phyloP scores from a whole-genome alignment of 345 rosid species.

The Physaria fendleri region DNA sequence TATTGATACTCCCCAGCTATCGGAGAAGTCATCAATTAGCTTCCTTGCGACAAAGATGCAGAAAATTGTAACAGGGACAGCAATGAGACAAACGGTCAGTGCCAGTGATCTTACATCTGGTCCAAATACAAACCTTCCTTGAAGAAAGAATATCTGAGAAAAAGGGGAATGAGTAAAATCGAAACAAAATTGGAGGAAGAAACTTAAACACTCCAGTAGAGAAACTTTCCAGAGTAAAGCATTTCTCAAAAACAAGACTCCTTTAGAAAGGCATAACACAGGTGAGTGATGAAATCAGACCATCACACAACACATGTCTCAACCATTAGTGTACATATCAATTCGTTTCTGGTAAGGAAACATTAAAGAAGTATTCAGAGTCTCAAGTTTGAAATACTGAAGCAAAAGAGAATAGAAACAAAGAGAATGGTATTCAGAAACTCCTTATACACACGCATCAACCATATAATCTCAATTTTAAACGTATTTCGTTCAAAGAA shows the following conservation, averaged over 20 bases:
- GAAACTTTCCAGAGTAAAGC: background rate
- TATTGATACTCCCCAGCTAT: constrained; percentile 70
- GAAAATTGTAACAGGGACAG: constrained; percentile 70
- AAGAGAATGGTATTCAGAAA: background rate
- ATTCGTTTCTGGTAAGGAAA: background rate
- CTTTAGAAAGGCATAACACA: background rate
- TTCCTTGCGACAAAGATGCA: constrained; percentile 84
- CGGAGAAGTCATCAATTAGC: constrained; percentile 63
- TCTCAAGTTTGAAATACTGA: background rate
- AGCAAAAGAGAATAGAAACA: background rate
- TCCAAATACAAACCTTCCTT: constrained; percentile 92
- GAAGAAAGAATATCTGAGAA: constrained; percentile 76
- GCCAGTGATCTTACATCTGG: constrained; percentile 93
- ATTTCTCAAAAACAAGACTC: background rate
- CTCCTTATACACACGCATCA: background rate
- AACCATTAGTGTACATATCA: background rate
- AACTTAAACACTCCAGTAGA: background rate
- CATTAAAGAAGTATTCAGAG: background rate
- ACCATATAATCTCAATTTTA: background rate
- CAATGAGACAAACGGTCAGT: constrained; percentile 75
- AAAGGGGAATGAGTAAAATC: background rate
- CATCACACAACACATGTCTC: background rate
- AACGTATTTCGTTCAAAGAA: background rate
- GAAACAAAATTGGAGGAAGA: background rate
- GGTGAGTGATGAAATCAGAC: background rate